Evolutionary conservation across 371 early-diverging fungal genomes (phyloP), one percentile per base, ranked within the genome.

Genomic region (Dentiscutata heterogama): DNA sequence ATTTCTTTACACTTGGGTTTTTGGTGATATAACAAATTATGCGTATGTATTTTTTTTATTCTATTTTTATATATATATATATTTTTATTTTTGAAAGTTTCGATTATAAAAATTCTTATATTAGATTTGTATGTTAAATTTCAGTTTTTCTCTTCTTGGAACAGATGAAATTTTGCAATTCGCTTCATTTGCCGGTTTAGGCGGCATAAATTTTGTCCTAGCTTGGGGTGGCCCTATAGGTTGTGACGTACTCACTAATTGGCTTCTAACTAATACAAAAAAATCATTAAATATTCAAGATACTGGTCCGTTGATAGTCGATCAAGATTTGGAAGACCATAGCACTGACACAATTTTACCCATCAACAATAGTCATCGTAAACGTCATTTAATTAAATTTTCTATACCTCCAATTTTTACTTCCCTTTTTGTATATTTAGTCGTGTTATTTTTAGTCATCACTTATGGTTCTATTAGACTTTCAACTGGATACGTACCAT

Each of bases 141-240:
- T 27, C 35, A 58, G 63, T 8, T 61, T 61, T 63, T 3, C 7
- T 3, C 39, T 61, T 7, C 61, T 63, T 42, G 42, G 50, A 42
- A 25, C 22, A 3, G 53, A 42, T 16, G 61, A 77, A 39, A 58
- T 63, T 0, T 27, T 22, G 39, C 77, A 77, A 60, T 46, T 77
- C 16, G 77, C 77, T 16, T 77, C 77, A 39, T 61, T 77, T 27
- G 63, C 77, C 1, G 77, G 77, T 35, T 22, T 77, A 46, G 39
- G 77, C 4, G 77, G 77, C n/a, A 58, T 77, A 46, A 63, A 77
- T 61, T 77, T 77, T 29, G 42, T 77, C 5, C 42, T 77, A 25
- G 22, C 77, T 16, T 77, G 77, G 77, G 39, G 77, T 61, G 77
- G 77, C 3, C 2, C 46, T 2, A 42, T 77, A 18, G 77, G 77